Evolutionary conservation across 805 yeast genomes (phyloP).

Genomic region (Spathaspora gorwiae): DNA sequence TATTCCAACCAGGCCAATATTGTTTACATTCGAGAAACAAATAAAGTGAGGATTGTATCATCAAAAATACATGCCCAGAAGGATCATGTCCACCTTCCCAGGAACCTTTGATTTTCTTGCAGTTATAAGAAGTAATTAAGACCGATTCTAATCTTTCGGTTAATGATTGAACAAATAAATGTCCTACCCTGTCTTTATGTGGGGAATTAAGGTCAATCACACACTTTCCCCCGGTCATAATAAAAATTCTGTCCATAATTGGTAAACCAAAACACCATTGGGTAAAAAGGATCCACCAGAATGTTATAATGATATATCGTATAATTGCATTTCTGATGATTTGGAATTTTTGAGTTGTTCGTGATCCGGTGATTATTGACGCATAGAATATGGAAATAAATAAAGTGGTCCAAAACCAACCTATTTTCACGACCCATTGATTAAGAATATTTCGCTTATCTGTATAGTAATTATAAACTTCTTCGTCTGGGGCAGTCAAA

Average conservation of each 20-base stretch:
- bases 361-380: constrained; percentile 5
- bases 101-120: constrained; percentile 45
- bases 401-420: constrained; percentile 85
- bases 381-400: constrained; percentile 21
- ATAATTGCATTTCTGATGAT: constrained; percentile 18
- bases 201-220: constrained; percentile 12
- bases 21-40: constrained; percentile 59
- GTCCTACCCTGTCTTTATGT: constrained; percentile 1
- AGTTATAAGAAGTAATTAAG: constrained; percentile 26
- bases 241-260: constrained; percentile 80
- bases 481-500: constrained; percentile 40
- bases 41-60: constrained; percentile 62
- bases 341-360: constrained; percentile 1
- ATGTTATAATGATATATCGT: constrained; percentile 53
- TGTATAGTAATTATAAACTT: constrained; percentile 46
- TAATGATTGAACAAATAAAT: constrained; percentile 1
- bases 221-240: constrained; percentile 82
- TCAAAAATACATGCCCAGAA: constrained; percentile 84
- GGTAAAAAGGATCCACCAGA: constrained; percentile 83
- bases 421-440: constrained; percentile 72
- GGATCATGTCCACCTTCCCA: constrained; percentile 96
- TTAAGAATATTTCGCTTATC: constrained; percentile 70
- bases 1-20: constrained; percentile 27
- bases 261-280: constrained; percentile 87
- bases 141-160: neutral